Evolutionary conservation across 257 asterid genomes (phyloP), one percentile per base, ranked within the genome.

Genomic region (Solanum medicagineum): DNA sequence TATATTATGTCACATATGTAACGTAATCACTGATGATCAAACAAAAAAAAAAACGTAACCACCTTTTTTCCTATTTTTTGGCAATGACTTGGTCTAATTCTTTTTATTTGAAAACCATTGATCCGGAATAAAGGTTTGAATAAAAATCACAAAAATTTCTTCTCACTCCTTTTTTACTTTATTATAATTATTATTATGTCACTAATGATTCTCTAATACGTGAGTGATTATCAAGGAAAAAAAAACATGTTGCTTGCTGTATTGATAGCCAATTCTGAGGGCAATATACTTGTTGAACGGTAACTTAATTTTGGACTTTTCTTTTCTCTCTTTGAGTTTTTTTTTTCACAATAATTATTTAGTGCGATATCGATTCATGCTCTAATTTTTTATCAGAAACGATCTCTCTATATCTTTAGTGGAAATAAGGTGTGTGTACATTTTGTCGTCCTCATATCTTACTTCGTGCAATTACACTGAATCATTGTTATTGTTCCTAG

Each of bases 241-340:
- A 81, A 57, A 12, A 88, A 88, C 13, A 96, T 95, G 99, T 88
- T 96, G 89, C 97, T 95, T 83, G 98, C 97, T 56, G 95, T 94
- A n/a, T 88, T 96, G 91, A 91, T 96, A 77, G 98, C 97, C 85
- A 95, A 95, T 60, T 96, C 97, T 75, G 97, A 95, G 90, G 99
- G 98, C 59, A 96, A 96, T 84, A 91, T 96, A 89, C 98, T 96
- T 73, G 97, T 95, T 55, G 98, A 95, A 87, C 98, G 98, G 99
- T 96, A 90, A 79, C 69, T 36, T 36, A 36, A 36, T 5, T 6
- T 36, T 36, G 6, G 6, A 36, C 42, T 36, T 36, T 36, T 36
- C 40, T 36, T 36, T 36, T 36, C 4, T 36, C 6, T 4, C 42
- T 36, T 5, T 36, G 6, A 36, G 1, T 36, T 36, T 4, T 5